These are phyloP conservation scores for Cornus controversa DNA, from an alignment of 148 eudicot species.

Conservation along the genomic window DNA sequence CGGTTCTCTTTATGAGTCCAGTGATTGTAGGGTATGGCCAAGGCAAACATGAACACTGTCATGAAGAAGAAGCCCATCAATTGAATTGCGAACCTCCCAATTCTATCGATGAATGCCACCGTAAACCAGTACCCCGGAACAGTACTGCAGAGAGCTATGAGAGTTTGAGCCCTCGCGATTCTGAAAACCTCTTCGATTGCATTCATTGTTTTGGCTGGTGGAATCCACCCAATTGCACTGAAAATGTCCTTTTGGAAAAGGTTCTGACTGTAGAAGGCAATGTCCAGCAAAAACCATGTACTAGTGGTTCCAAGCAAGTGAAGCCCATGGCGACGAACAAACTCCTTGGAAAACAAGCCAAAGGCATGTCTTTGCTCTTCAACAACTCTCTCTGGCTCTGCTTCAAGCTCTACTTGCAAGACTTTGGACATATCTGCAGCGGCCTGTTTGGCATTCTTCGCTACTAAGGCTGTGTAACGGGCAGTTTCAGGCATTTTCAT, in stretches of 20 bases:
- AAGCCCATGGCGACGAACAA: conserved; percentile 6
- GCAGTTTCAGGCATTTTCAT: conserved; percentile 54
- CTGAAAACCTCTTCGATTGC: conserved; percentile 7
- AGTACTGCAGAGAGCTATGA: conserved; percentile 15
- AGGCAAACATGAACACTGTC: conserved; percentile 16
- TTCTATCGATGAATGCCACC: conserved; percentile 10
- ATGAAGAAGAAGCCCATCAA: conserved; percentile 18
- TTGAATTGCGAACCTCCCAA: conserved; percentile 7
- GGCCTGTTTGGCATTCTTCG: conserved; percentile 23
- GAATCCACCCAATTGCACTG: conserved; percentile 13
- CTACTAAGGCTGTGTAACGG: conserved; percentile 40
- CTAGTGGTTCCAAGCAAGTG: conserved; percentile 13
- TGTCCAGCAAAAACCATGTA: conserved; percentile 16
- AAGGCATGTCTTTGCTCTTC: neutral
- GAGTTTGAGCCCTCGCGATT: conserved; percentile 13
- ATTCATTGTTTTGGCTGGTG: neutral
- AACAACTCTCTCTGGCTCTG: neutral
- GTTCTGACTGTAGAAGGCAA: conserved; percentile 11
- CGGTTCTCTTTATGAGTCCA: conserved; percentile 9
- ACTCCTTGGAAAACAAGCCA: conserved; percentile 9
- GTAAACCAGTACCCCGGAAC: conserved; percentile 16
- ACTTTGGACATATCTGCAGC: conserved; percentile 18
- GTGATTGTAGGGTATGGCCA: conserved; percentile 10
- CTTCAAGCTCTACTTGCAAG: conserved; percentile 9
- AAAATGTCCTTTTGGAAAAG: conserved; percentile 19